A percentile compares a stretch with the other conserved stretches of the same genome.
Evolutionary conservation across 306 rosid species (phyloP).

Genomic region (Medicago arabica): DNA sequence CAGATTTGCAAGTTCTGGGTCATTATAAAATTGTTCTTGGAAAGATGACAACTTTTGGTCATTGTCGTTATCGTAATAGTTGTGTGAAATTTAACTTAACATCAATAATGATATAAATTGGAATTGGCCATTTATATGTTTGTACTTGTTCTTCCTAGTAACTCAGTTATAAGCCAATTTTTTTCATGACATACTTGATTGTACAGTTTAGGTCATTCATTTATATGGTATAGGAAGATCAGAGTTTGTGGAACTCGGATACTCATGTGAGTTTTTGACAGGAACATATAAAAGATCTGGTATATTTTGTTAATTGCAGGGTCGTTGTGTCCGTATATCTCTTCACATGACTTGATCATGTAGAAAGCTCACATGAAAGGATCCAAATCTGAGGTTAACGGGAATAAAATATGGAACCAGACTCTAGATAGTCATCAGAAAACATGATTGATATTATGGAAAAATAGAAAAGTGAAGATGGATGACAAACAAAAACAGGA

Average conservation of each 20-base stretch:
- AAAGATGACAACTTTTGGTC: neutral
- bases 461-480: too few relatives aligned
- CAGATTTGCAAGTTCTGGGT: slow-evolving; percentile 11
- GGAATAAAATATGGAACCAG: too few relatives aligned
- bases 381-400: too few relatives aligned
- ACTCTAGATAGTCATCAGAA: too few relatives aligned
- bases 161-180: slow-evolving; percentile 13
- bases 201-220: neutral
- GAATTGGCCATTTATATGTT: neutral
- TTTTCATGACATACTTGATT: neutral
- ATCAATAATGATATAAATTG: neutral
- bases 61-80: neutral
- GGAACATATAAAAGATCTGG: too few relatives aligned
- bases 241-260: neutral
- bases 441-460: too few relatives aligned
- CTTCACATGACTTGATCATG: too few relatives aligned
- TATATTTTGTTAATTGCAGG: too few relatives aligned
- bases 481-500: too few relatives aligned
- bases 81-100: slow-evolving; percentile 17
- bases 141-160: neutral
- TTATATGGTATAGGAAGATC: neutral
- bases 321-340: too few relatives aligned
- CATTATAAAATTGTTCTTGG: slow-evolving; percentile 19
- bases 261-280: too few relatives aligned
- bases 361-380: too few relatives aligned